phyloP scores from a whole-genome alignment of 108 stramenopile genomes.

The Discostella stelligeroides region DNA sequence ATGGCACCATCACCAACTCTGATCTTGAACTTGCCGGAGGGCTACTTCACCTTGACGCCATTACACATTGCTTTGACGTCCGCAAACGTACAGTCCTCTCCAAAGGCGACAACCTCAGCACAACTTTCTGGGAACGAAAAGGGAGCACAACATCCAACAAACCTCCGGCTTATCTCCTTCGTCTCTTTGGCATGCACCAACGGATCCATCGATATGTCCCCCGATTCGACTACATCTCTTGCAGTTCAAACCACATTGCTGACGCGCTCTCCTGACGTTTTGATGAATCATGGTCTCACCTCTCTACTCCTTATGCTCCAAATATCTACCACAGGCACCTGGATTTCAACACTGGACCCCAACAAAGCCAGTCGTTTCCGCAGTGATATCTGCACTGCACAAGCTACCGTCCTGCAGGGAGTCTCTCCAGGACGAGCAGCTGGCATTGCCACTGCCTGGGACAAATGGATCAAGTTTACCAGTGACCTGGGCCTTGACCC shows the following conservation, averaged over 20 bases:
- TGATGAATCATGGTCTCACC: not conserved
- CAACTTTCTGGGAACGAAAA: constrained; percentile 44
- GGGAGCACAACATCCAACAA: constrained; percentile 39
- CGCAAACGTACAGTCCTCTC: constrained; percentile 34
- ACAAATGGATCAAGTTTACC: constrained; percentile 22
- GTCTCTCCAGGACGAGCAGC: constrained; percentile 31
- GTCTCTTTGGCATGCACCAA: constrained; percentile 51
- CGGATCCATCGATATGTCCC: constrained; percentile 28
- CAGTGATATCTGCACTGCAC: constrained; percentile 22
- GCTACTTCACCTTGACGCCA: constrained; percentile 49
- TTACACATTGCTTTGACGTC: constrained; percentile 30
- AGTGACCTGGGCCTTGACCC: constrained; percentile 17
- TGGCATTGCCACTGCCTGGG: constrained; percentile 17
- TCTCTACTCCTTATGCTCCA: not conserved
- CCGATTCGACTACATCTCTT: constrained; percentile 22
- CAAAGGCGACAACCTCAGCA: constrained; percentile 46
- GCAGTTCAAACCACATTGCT: constrained; percentile 7
- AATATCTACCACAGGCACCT: constrained; percentile 15
- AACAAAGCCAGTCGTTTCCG: constrained; percentile 25
- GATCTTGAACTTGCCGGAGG: constrained; percentile 50
- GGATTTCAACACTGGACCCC: constrained; percentile 14
- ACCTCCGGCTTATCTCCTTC: constrained; percentile 20
- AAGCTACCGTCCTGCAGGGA: constrained; percentile 26
- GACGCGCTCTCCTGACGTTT: constrained; percentile 1
- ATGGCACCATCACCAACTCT: constrained; percentile 41